phyloP scores from a whole-genome alignment of 148 eudicot species.

The Amaranthus hypochondriacus region DNA sequence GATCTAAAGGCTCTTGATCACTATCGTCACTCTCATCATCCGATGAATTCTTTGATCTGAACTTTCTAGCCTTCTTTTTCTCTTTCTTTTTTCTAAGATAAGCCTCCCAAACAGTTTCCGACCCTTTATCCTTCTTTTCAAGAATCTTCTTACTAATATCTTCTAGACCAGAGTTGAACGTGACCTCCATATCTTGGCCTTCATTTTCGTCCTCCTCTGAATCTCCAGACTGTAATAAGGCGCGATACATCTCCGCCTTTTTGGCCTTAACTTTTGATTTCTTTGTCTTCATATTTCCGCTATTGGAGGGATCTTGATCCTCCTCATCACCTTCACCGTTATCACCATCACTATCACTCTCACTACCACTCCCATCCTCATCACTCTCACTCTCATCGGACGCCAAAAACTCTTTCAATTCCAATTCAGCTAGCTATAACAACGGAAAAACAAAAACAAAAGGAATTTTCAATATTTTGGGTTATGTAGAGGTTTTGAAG shows the following conservation, averaged over 20 bases:
- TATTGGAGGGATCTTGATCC: conserved; percentile 22
- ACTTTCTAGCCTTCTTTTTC: conserved; percentile 63
- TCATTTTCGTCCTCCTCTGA: conserved; percentile 64
- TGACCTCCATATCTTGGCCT: conserved; percentile 92
- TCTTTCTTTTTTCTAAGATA: conserved; percentile 70
- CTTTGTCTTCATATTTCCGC: conserved; percentile 38
- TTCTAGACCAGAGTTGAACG: conserved; percentile 89
- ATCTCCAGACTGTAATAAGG: conserved; percentile 64
- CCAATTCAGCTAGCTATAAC: conserved; percentile 63
- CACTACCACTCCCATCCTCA: conserved; percentile 40
- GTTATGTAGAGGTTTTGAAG: neutral
- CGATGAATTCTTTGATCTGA: conserved; percentile 57
- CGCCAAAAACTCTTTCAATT: conserved; percentile 72
- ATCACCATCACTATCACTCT: conserved; percentile 39
- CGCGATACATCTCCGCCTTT: conserved; percentile 49
- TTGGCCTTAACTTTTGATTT: neutral
- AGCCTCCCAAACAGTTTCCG: conserved; percentile 86
- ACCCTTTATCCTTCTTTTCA: conserved; percentile 76
- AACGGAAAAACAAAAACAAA: neutral
- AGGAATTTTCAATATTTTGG: neutral
- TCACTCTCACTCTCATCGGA: conserved; percentile 76
- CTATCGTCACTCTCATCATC: conserved; percentile 67
- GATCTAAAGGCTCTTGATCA: conserved; percentile 42
- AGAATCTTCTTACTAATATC: conserved; percentile 74
- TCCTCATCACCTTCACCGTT: conserved; percentile 34